Conservation (phyloP, 441 rosid genomes). For the Theobroma grandiflorum region DNA sequence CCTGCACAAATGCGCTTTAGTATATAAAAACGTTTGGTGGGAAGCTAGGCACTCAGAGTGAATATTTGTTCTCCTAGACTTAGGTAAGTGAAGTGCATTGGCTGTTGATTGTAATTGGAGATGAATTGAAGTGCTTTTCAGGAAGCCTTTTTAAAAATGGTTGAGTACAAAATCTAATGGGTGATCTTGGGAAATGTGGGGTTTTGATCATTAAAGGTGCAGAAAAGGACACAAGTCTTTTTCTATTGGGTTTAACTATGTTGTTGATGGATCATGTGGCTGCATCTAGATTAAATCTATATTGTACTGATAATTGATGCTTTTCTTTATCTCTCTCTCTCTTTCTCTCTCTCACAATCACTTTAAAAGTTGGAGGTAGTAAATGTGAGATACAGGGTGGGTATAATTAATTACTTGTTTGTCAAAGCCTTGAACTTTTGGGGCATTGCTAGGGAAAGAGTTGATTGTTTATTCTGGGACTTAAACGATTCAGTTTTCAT, state of each 20-base stretch:
- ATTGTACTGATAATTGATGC: slow-evolving; percentile 4
- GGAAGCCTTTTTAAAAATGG: slow-evolving; percentile 6
- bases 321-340: neutral
- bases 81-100: neutral
- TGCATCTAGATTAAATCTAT: slow-evolving; percentile 9
- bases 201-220: neutral
- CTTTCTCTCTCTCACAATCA: neutral
- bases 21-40: neutral
- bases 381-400: neutral
- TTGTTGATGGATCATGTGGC: neutral
- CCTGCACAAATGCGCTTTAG: neutral
- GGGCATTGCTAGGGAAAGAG: neutral
- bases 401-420: slow-evolving; percentile 6
- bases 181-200: neutral
- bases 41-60: neutral
- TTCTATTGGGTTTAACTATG: neutral
- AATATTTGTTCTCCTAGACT: neutral
- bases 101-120: neutral
- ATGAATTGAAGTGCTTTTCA: neutral
- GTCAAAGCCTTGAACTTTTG: neutral
- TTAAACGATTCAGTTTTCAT: slow-evolving; percentile 11
- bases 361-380: slow-evolving; percentile 3
- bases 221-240: neutral
- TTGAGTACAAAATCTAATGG: neutral
- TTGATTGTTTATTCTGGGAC: neutral